Evolutionary conservation across 2,329 filamentous ascomycete genomes (phyloP).

Genomic region (Diaporthe sp.): DNA sequence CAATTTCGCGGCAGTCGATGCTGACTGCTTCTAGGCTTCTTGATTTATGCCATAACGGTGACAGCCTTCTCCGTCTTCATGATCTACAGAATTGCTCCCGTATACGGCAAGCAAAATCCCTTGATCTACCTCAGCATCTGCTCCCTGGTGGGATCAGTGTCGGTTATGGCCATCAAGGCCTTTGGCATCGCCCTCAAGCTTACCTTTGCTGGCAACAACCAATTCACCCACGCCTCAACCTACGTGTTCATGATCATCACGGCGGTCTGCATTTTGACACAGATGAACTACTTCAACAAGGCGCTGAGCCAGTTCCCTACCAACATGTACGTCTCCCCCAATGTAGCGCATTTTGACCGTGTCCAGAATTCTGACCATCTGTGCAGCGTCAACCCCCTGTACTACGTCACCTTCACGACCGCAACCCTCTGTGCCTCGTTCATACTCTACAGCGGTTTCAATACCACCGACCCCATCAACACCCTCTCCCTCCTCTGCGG

Average conservation of each 20-base stretch:
- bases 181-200: slow-evolving; percentile 98
- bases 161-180: slow-evolving; percentile 99
- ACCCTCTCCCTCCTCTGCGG: slow-evolving; percentile 92
- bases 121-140: slow-evolving; percentile 98
- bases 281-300: slow-evolving; percentile 99
- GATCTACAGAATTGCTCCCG: slow-evolving; percentile 94
- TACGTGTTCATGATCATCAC: slow-evolving; percentile 98
- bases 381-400: slow-evolving; percentile 88
- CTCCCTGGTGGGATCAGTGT: slow-evolving; percentile 95
- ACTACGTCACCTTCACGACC: slow-evolving; percentile 98
- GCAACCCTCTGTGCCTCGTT: slow-evolving; percentile 94
- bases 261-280: slow-evolving; percentile 91
- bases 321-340: slow-evolving; percentile 78
- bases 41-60: slow-evolving; percentile 85
- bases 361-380: slow-evolving; percentile 40
- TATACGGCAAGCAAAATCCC: slow-evolving; percentile 94
- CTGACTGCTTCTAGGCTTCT: slow-evolving; percentile 73
- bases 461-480: slow-evolving; percentile 91
- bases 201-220: slow-evolving; percentile 91
- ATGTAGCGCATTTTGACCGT: background rate
- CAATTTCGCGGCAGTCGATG: background rate
- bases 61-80: slow-evolving; percentile 88
- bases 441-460: slow-evolving; percentile 95
- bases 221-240: slow-evolving; percentile 93
- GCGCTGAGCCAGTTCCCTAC: slow-evolving; percentile 96